phyloP scores from a whole-genome alignment of 2,329 filamentous ascomycete species.

The Phialophora macrospora region DNA sequence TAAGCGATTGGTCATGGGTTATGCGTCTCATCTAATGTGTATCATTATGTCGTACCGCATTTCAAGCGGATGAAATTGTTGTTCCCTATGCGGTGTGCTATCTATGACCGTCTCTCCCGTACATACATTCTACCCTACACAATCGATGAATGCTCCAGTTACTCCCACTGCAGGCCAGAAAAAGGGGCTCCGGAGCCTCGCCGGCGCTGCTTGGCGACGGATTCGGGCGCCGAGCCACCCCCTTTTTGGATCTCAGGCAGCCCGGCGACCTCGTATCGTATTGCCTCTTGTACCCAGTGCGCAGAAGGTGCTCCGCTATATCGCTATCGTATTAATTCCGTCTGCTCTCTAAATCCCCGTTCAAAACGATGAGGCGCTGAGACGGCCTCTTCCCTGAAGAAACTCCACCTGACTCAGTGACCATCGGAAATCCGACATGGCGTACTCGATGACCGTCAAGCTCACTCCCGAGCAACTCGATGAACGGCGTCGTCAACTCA shows the following conservation, averaged over 20 bases:
- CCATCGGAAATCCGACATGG: conserved; percentile 4
- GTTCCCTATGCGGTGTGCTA: not conserved
- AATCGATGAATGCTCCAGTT: not conserved
- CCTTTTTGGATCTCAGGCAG: not conserved
- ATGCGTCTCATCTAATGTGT: conserved; percentile 16
- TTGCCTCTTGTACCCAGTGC: not conserved
- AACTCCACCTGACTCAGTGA: not conserved
- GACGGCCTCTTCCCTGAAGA: not conserved
- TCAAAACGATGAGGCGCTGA: not conserved
- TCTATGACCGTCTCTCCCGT: not conserved
- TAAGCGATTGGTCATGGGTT: conserved; percentile 11
- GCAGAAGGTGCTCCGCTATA: not conserved
- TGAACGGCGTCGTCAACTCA: conserved; percentile 58
- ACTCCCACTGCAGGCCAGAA: not conserved
- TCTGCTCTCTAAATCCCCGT: not conserved
- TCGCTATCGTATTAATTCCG: not conserved
- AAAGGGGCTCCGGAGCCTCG: not conserved
- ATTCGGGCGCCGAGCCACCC: not conserved
- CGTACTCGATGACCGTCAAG: conserved; percentile 58
- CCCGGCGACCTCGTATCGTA: not conserved
- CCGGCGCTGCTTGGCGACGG: not conserved
- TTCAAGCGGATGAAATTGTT: conserved; percentile 2
- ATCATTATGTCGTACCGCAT: conserved; percentile 12
- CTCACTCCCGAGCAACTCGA: conserved; percentile 57
- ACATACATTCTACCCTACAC: not conserved